Conservation (phyloP, 2,329 filamentous ascomycete genomes). For the Tolypocladium pustulatum region DNA sequence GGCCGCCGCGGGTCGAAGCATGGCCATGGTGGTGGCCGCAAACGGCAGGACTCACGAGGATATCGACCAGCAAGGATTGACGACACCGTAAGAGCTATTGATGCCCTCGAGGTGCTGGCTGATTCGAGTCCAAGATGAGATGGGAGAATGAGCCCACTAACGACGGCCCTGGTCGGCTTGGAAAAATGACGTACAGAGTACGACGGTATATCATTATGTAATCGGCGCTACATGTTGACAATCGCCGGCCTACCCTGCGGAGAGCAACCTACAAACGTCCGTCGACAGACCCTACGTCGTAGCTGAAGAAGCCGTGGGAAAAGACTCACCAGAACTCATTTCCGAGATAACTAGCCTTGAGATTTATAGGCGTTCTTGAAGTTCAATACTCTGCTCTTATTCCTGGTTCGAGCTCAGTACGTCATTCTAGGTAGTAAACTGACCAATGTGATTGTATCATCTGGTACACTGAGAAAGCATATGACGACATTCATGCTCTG, state of each 20-base stretch:
- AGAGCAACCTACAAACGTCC: not conserved
- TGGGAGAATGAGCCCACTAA: not conserved
- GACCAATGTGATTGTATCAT: too few relatives aligned
- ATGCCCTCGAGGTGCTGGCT: not conserved
- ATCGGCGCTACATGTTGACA: not conserved
- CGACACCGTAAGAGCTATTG: not conserved
- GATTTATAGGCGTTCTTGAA: too few relatives aligned
- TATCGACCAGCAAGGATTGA: not conserved
- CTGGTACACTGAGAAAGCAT: too few relatives aligned
- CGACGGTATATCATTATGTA: not conserved
- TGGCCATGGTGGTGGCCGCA: conserved; percentile 3
- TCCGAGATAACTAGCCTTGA: too few relatives aligned
- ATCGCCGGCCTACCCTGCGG: not conserved
- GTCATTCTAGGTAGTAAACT: too few relatives aligned
- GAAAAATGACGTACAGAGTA: not conserved
- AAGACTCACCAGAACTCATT: too few relatives aligned
- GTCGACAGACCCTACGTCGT: too few relatives aligned
- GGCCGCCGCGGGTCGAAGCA: conserved; percentile 17
- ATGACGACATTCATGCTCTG: too few relatives aligned
- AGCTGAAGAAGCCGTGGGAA: not conserved
- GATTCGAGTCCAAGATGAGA: not conserved
- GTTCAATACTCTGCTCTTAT: too few relatives aligned
- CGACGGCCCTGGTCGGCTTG: not conserved
- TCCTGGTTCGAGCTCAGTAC: too few relatives aligned
- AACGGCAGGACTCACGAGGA: not conserved